Percentiles rank a stretch among this genome's conserved stretches.
Conservation (phyloP, 2,329 filamentous ascomycete species). For the Exophiala phaeomuriformis region DNA sequence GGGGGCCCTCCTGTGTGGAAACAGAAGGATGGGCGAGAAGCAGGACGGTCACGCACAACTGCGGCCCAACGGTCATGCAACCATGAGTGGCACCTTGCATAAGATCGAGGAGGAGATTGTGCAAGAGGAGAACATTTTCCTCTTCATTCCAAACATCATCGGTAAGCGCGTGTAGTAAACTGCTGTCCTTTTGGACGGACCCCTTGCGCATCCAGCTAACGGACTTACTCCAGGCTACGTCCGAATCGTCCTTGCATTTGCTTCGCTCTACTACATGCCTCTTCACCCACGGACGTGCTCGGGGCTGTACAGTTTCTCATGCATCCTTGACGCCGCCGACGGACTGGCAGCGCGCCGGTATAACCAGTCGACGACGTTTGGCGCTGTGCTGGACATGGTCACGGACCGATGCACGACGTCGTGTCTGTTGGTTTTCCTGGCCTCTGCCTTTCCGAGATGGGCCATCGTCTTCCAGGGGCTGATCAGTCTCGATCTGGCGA, state of each 20-base stretch:
- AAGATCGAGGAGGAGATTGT: conserved; percentile 32
- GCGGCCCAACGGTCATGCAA: conserved; percentile 30
- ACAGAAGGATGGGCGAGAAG: conserved; percentile 12
- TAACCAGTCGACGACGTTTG: conserved; percentile 90
- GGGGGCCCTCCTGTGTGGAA: not conserved
- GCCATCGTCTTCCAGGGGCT: conserved; percentile 88
- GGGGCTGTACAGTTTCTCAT: conserved; percentile 78
- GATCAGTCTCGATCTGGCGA: conserved; percentile 86
- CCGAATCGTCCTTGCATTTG: conserved; percentile 72
- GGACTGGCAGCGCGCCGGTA: conserved; percentile 82
- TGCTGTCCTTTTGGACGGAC: not conserved
- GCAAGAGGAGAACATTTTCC: conserved; percentile 65
- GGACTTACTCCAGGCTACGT: conserved; percentile 56
- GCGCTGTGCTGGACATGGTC: conserved; percentile 97
- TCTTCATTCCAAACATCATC: conserved; percentile 76
- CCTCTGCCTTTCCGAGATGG: conserved; percentile 90
- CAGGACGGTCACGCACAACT: conserved; percentile 10
- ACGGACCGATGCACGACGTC: conserved; percentile 96
- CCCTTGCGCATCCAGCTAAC: not conserved
- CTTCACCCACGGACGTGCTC: conserved; percentile 52
- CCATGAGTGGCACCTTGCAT: conserved; percentile 28
- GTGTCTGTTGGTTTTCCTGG: conserved; percentile 88
- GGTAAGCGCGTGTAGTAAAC: conserved; percentile 44
- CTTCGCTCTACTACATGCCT: conserved; percentile 98
- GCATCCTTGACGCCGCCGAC: conserved; percentile 89